A percentile compares a stretch with the other conserved stretches of the same genome.
phyloP scores from a whole-genome alignment of 2,329 filamentous ascomycete species.

The Colletotrichum lupini region DNA sequence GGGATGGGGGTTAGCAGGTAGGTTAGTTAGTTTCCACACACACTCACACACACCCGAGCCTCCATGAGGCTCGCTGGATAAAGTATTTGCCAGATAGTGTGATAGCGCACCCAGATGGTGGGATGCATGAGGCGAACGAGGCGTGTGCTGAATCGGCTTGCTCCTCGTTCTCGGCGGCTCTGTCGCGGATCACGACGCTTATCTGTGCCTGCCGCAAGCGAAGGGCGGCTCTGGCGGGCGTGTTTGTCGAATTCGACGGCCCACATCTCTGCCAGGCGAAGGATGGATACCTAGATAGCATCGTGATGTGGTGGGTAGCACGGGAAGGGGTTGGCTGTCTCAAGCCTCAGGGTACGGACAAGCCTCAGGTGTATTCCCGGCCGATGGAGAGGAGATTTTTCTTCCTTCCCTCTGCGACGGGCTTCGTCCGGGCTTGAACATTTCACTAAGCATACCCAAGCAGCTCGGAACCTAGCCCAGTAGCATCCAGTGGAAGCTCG shows the following conservation, averaged over 20 bases:
- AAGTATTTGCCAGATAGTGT: background rate
- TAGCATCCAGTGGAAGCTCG: background rate
- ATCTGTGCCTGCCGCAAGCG: background rate
- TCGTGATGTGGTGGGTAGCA: background rate
- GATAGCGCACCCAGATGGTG: background rate
- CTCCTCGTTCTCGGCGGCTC: background rate
- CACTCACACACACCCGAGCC: background rate
- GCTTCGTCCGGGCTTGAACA: background rate
- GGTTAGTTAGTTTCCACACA: background rate
- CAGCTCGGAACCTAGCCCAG: too few species aligned
- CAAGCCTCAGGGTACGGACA: background rate
- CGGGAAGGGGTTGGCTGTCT: background rate
- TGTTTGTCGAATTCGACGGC: background rate
- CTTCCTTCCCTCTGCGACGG: background rate
- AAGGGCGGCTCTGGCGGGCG: background rate
- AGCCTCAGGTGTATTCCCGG: background rate
- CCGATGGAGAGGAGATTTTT: background rate
- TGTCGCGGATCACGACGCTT: background rate
- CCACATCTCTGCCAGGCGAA: background rate
- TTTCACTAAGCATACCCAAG: background rate
- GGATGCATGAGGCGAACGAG: background rate
- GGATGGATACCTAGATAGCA: background rate
- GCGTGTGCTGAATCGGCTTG: too few species aligned
- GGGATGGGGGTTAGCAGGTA: background rate
- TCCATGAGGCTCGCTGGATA: background rate